phyloP scores from a whole-genome alignment of 2,329 filamentous ascomycete species.

The Onygena corvina region DNA sequence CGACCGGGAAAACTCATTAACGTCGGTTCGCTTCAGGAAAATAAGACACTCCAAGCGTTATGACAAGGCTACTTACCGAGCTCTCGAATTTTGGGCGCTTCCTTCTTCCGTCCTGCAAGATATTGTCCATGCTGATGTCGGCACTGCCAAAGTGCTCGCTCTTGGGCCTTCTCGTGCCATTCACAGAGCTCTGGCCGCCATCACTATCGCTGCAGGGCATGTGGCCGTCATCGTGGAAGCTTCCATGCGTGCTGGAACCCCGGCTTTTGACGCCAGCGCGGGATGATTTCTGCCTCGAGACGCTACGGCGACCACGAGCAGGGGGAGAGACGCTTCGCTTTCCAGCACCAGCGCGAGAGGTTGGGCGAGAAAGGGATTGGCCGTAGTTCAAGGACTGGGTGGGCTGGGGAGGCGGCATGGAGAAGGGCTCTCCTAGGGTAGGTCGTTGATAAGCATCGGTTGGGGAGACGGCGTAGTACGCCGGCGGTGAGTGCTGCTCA shows the following conservation, averaged over 20 bases:
- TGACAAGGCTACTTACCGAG: constrained; percentile 57
- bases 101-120: constrained; percentile 88
- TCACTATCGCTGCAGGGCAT: constrained; percentile 82
- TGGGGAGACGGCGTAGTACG: constrained; percentile 38
- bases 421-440: constrained; percentile 52
- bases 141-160: constrained; percentile 81
- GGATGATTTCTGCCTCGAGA: constrained; percentile 61
- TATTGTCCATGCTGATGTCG: constrained; percentile 96
- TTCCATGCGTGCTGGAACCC: constrained; percentile 47
- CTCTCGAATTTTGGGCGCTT: constrained; percentile 93
- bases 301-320: constrained; percentile 61
- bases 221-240: constrained; percentile 55
- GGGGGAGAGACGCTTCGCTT: constrained; percentile 69
- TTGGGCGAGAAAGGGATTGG: constrained; percentile 53
- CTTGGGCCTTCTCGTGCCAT: constrained; percentile 60
- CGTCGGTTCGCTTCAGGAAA: neutral
- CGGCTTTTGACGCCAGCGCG: constrained; percentile 57
- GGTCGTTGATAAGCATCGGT: constrained; percentile 43
- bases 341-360: constrained; percentile 53
- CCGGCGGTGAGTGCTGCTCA: constrained; percentile 32
- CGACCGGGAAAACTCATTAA: constrained; percentile 16
- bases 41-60: constrained; percentile 4
- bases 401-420: constrained; percentile 49
- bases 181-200: constrained; percentile 60
- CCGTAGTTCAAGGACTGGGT: constrained; percentile 43